phyloP scores from a whole-genome alignment of 495 filamentous ascomycete species.

The Penicillium crystallinum region DNA sequence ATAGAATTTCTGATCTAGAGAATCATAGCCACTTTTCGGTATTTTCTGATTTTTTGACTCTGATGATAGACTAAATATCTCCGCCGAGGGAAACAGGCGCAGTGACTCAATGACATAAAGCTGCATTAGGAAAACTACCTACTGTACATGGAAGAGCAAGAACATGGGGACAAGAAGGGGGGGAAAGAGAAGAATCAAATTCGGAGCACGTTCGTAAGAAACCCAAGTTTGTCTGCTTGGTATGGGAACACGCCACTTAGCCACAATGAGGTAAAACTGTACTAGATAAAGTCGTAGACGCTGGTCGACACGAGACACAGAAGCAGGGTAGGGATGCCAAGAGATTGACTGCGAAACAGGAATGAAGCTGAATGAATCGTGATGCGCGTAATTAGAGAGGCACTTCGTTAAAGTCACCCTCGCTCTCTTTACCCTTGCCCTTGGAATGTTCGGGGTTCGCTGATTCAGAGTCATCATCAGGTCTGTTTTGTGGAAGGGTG shows the following conservation, averaged over 20 bases:
- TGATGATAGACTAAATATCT: neutral
- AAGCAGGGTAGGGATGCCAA: neutral
- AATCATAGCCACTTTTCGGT: conserved; percentile 3
- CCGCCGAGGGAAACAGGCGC: neutral
- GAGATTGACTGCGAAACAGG: neutral
- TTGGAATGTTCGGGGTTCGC: conserved; percentile 14
- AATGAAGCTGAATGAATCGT: conserved; percentile 1
- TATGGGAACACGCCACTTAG: conserved; percentile 6
- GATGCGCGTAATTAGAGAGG: conserved; percentile 23
- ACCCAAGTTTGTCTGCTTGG: conserved; percentile 2
- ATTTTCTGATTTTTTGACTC: neutral
- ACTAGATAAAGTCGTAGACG: conserved; percentile 21
- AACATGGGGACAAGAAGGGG: conserved; percentile 2
- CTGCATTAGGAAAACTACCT: conserved; percentile 21
- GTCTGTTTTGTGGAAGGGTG: conserved; percentile 24
- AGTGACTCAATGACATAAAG: conserved; percentile 3
- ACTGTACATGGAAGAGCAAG: conserved; percentile 23
- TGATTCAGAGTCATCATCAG: conserved; percentile 18
- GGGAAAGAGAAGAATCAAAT: neutral
- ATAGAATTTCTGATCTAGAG: conserved; percentile 21
- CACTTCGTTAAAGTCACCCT: conserved; percentile 41
- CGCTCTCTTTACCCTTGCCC: conserved; percentile 31
- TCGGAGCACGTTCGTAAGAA: conserved; percentile 13
- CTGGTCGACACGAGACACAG: conserved; percentile 1
- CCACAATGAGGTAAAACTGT: conserved; percentile 15